Evolutionary conservation across 768 basidiomycete genomes (phyloP).

Genomic region (Strobilomyces echinocephalus): DNA sequence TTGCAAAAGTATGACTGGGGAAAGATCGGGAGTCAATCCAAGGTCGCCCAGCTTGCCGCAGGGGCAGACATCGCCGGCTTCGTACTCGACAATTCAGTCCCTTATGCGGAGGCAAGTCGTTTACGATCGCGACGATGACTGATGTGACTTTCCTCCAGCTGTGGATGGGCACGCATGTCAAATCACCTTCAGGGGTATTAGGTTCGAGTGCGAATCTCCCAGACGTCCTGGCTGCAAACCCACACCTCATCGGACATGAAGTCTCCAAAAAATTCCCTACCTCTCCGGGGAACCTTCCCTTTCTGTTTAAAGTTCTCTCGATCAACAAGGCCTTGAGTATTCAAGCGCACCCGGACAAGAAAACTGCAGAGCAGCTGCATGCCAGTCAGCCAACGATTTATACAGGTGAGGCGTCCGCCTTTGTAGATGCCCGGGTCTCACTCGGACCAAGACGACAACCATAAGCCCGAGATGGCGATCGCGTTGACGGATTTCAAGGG

Average conservation of each 20-base stretch:
- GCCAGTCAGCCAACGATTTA: constrained; percentile 74
- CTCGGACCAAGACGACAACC: constrained; percentile 72
- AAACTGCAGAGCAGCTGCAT: constrained; percentile 67
- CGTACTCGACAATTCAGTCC: constrained; percentile 59
- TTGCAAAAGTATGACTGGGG: constrained; percentile 96
- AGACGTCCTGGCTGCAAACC: constrained; percentile 59
- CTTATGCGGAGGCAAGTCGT: constrained; percentile 85
- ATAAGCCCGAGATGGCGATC: constrained; percentile 99
- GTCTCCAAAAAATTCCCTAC: constrained; percentile 55
- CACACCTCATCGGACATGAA: constrained; percentile 60
- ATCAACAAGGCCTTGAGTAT: constrained; percentile 88
- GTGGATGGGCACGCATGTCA: constrained; percentile 98
- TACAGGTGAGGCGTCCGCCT: constrained; percentile 57
- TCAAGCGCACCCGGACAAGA: constrained; percentile 89
- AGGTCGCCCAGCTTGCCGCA: constrained; percentile 81
- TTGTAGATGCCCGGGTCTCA: constrained; percentile 3
- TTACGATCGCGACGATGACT: neutral
- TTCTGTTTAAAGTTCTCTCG: constrained; percentile 88
- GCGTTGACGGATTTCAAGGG: constrained; percentile 88
- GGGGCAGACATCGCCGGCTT: constrained; percentile 62
- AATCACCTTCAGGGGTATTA: constrained; percentile 52
- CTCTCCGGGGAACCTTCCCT: constrained; percentile 69
- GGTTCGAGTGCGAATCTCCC: constrained; percentile 49
- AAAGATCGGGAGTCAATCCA: constrained; percentile 70
- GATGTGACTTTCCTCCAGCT: constrained; percentile 46